phyloP scores from a whole-genome alignment of 495 filamentous ascomycete species.

The Sabuloglossum arenarium region DNA sequence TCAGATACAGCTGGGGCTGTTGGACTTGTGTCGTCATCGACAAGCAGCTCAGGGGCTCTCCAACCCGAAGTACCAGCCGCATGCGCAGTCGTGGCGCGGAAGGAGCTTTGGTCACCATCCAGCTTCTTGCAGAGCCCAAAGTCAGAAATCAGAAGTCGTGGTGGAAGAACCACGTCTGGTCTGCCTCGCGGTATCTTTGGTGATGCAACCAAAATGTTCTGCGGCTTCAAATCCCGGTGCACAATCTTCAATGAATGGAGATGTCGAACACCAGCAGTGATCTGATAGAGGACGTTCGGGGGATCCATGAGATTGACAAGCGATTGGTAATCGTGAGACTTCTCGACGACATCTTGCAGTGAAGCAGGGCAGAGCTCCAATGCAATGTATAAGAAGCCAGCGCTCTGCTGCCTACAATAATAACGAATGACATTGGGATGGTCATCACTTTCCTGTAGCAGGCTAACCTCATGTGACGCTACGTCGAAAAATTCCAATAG shows the following conservation, averaged over 20 bases:
- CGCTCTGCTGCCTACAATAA: slow-evolving; percentile 69
- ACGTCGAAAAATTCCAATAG: slow-evolving; percentile 86
- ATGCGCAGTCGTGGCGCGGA: slow-evolving; percentile 82
- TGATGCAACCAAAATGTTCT: slow-evolving; percentile 70
- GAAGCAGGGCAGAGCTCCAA: slow-evolving; percentile 91
- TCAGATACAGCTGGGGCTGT: slow-evolving; percentile 5
- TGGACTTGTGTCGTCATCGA: slow-evolving; percentile 39
- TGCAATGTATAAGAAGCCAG: slow-evolving; percentile 90
- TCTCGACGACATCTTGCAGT: slow-evolving; percentile 68
- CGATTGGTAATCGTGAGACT: slow-evolving; percentile 37
- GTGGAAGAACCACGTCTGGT: slow-evolving; percentile 13
- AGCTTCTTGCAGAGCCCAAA: slow-evolving; percentile 96
- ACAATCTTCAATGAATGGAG: slow-evolving; percentile 86
- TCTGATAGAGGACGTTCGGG: slow-evolving; percentile 56
- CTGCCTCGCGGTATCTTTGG: slow-evolving; percentile 18
- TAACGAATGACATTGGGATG: slow-evolving; percentile 95
- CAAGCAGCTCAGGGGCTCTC: slow-evolving; percentile 83
- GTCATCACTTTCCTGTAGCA: slow-evolving; percentile 83
- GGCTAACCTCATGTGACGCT: slow-evolving; percentile 76
- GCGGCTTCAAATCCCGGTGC: slow-evolving; percentile 90
- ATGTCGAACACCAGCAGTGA: slow-evolving; percentile 69
- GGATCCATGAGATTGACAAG: slow-evolving; percentile 28
- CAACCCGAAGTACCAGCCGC: slow-evolving; percentile 87
- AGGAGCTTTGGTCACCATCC: slow-evolving; percentile 87
- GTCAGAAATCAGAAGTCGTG: slow-evolving; percentile 81